phyloP scores from a whole-genome alignment of 257 asterid genomes.

The Petunia axillaris region DNA sequence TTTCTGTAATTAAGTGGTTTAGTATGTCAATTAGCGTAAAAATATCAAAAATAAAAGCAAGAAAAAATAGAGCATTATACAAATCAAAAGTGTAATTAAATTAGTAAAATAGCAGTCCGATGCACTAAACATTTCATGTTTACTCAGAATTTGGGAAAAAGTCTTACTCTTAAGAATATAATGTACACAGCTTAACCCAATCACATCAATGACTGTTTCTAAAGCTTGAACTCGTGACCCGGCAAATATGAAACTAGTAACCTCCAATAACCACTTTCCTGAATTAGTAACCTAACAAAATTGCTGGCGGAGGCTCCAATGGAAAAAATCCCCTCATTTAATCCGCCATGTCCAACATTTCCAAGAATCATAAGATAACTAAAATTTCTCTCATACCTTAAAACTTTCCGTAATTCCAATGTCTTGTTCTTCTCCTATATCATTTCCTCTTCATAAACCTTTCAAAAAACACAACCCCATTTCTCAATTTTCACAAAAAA shows the following conservation, averaged over 20 bases:
- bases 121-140: too few species aligned
- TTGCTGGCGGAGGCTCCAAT: constrained; percentile 16
- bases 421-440: constrained; percentile 17
- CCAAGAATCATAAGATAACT: neutral
- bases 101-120: too few species aligned
- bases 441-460: constrained; percentile 4
- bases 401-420: neutral
- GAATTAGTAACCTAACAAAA: neutral
- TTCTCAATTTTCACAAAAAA: neutral
- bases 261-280: neutral
- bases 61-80: too few species aligned
- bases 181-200: too few species aligned
- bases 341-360: constrained; percentile 15
- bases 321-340: constrained; percentile 10
- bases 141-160: too few species aligned
- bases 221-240: too few species aligned
- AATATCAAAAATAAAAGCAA: too few species aligned
- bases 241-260: neutral
- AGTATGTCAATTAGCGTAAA: too few species aligned
- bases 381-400: neutral
- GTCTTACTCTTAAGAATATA: too few species aligned
- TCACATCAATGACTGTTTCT: too few species aligned
- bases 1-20: too few species aligned
- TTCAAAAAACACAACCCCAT: neutral
- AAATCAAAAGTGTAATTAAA: too few species aligned